phyloP scores from a whole-genome alignment of 805 yeast species.

The Tetrapisispora iriomotensis region DNA sequence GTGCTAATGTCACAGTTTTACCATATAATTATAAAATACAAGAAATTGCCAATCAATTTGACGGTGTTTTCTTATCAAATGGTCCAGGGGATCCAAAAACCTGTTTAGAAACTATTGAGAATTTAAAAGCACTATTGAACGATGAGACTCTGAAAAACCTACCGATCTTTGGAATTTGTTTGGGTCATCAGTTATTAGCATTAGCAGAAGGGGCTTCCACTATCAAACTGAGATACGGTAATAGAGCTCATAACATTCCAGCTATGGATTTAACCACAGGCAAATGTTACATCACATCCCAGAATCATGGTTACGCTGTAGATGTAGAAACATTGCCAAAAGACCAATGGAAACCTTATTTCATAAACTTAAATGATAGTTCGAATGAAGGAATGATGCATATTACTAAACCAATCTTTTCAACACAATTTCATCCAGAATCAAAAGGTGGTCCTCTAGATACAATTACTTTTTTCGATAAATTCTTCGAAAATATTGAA shows the following conservation, averaged over 20 bases:
- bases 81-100: slow-evolving; percentile 98
- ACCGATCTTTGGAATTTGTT: slow-evolving; percentile 95
- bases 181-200: slow-evolving; percentile 95
- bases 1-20: slow-evolving; percentile 92
- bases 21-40: slow-evolving; percentile 94
- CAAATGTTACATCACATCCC: slow-evolving; percentile 94
- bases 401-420: slow-evolving; percentile 75
- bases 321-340: slow-evolving; percentile 65
- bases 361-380: slow-evolving; percentile 87
- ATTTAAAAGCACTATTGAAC: slow-evolving; percentile 62
- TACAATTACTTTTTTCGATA: slow-evolving; percentile 83
- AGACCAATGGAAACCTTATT: slow-evolving; percentile 71
- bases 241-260: slow-evolving; percentile 98
- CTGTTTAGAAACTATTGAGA: slow-evolving; percentile 67
- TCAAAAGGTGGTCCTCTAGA: slow-evolving; percentile 99
- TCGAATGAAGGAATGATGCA: slow-evolving; percentile 98
- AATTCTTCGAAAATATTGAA: slow-evolving; percentile 64
- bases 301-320: slow-evolving; percentile 97
- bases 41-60: slow-evolving; percentile 82
- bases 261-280: slow-evolving; percentile 85
- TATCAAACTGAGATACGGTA: slow-evolving; percentile 89
- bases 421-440: slow-evolving; percentile 98
- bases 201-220: slow-evolving; percentile 93
- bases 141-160: slow-evolving; percentile 43
- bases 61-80: slow-evolving; percentile 88